Base-by-base conservation (phyloP, 2,329 filamentous ascomycete species). In the Curvularia sp. region DNA sequence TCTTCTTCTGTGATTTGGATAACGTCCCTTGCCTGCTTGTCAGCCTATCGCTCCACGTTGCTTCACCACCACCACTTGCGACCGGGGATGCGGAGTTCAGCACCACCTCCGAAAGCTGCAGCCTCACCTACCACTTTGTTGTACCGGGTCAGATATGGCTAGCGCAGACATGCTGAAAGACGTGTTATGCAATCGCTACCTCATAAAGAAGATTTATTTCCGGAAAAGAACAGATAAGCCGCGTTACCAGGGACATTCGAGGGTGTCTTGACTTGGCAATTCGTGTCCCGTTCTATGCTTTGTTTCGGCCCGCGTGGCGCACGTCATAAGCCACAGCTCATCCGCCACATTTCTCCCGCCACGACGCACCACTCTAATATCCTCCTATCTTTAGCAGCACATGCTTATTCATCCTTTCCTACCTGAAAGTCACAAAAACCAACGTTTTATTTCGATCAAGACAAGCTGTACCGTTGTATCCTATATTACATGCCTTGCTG, bases 1-100 rank as follows among this genome's bases (percentile, higher is more conserved):
- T 77, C 72, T 76, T 78, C 68, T 77, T 78, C 49, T 76, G 76
- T 34, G 71, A 76, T 55, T 77, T 78, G 13, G 73, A 71, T 3
- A 68, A 49, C 30, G 68, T 58, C 25, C 70, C 75, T 77, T 2
- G 23, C 19, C 41, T 47, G 5, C 34, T 15, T 18, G 66, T 74
- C 53, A 75, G 71, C 57, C n/a, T 7, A 18, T 23, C 23, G n/a
- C 50, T 53, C 39, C 15, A 36, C 38, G 19, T 41, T 42, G 53
- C 45, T 43, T 25, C 34, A 47, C 12, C 38, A 34, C 39, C n/a
- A 36, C 41, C 18, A 36, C 15, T 34, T 32, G 46, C 41, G 41
- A 41, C 43, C 27, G 34, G 41, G 46, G 27, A 36, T 48, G 60
- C 60, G 58, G 60, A 63, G 42, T 61, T 58, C 21, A 48, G 28